Evolutionary conservation across 2,329 filamentous ascomycete genomes (phyloP).

Genomic region (Colletotrichum orchidophilum): DNA sequence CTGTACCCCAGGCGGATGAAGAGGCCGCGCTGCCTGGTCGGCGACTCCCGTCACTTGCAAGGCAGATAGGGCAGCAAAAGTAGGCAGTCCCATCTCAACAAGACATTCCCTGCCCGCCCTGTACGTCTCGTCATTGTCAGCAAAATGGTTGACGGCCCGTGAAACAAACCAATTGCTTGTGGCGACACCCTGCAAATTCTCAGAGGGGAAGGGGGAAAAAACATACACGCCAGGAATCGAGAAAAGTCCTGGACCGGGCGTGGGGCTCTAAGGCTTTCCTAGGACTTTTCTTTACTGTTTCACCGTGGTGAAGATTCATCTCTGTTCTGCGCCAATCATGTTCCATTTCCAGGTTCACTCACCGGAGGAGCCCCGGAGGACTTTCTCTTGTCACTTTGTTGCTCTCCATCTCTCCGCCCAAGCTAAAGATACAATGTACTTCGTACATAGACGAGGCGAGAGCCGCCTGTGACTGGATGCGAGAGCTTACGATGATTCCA

Average conservation of each 20-base stretch:
- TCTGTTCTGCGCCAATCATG: slow-evolving; percentile 24
- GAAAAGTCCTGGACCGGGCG: slow-evolving; percentile 20
- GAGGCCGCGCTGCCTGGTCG: not conserved
- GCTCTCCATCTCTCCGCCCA: not conserved
- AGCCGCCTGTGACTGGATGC: not conserved
- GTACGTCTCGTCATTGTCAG: not conserved
- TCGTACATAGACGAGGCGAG: not conserved
- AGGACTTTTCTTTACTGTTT: slow-evolving; percentile 29
- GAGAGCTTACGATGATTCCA: not conserved
- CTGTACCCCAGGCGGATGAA: slow-evolving; percentile 1
- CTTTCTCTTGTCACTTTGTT: not conserved
- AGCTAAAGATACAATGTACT: not conserved
- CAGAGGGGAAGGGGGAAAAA: not conserved
- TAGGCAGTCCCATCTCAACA: not conserved
- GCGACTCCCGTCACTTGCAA: not conserved
- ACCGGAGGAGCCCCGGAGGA: not conserved
- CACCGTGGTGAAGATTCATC: slow-evolving; percentile 28
- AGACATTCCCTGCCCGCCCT: not conserved
- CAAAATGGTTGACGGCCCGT: not conserved
- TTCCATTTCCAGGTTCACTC: not conserved
- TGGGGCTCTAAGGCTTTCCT: slow-evolving; percentile 32
- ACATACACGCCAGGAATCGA: not conserved
- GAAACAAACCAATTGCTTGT: slow-evolving; percentile 4
- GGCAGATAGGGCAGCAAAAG: not conserved
- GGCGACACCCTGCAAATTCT: slow-evolving; percentile 11